Conservation (phyloP, 768 basidiomycete genomes). For the Lentinula sp. region DNA sequence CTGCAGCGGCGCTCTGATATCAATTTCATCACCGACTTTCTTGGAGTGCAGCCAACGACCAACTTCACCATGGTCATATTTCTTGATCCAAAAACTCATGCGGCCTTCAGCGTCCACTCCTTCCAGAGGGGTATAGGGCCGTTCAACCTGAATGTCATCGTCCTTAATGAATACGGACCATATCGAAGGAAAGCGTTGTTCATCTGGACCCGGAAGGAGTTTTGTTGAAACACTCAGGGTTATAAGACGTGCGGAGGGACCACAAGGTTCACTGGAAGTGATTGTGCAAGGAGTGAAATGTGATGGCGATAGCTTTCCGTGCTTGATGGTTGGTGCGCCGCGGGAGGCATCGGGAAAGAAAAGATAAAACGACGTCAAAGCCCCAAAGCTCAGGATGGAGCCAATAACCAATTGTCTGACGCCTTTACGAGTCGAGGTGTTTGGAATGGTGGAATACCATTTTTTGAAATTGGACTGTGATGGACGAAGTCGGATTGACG, state of each 20-base stretch:
- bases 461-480: background rate
- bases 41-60: slow-evolving; percentile 78
- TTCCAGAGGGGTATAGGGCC: slow-evolving; percentile 78
- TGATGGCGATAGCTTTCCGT: slow-evolving; percentile 35
- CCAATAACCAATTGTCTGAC: slow-evolving; percentile 1
- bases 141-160: slow-evolving; percentile 82
- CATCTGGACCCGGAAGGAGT: slow-evolving; percentile 22
- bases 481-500: background rate
- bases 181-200: slow-evolving; percentile 35
- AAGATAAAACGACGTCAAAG: slow-evolving; percentile 42
- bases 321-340: slow-evolving; percentile 33
- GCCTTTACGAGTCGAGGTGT: background rate
- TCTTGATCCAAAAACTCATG: slow-evolving; percentile 80
- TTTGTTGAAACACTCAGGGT: slow-evolving; percentile 50
- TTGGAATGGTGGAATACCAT: background rate
- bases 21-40: slow-evolving; percentile 57
- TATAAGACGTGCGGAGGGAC: slow-evolving; percentile 58
- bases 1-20: slow-evolving; percentile 68
- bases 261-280: slow-evolving; percentile 42
- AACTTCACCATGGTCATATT: slow-evolving; percentile 73
- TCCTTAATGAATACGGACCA: slow-evolving; percentile 83
- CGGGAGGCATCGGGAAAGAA: slow-evolving; percentile 44
- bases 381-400: slow-evolving; percentile 30
- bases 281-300: slow-evolving; percentile 60
- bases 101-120: slow-evolving; percentile 61